Percentiles rank a stretch among this genome's conserved stretches.
Evolutionary conservation across 164 flowering plant genomes (phyloP).

Genomic region (Cinnamomum chago): DNA sequence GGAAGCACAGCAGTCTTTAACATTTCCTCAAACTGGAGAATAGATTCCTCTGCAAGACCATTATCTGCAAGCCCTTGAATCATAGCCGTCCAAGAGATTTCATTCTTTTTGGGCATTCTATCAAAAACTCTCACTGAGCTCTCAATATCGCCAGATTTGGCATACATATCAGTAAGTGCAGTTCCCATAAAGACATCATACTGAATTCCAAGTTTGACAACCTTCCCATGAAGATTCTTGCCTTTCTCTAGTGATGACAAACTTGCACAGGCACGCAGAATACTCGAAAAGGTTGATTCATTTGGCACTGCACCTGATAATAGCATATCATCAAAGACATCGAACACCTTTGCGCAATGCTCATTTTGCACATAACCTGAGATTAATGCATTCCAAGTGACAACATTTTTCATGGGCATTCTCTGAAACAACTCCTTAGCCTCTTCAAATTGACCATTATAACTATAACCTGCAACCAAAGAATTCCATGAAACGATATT

Average conservation of each 20-base stretch:
- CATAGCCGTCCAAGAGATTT: constrained; percentile 60
- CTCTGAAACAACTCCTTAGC: constrained; percentile 43
- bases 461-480: constrained; percentile 49
- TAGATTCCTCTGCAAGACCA: constrained; percentile 45
- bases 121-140: constrained; percentile 38
- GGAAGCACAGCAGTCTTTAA: constrained; percentile 27
- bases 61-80: constrained; percentile 67
- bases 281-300: constrained; percentile 44
- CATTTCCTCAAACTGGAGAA: constrained; percentile 49
- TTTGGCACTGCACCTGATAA: constrained; percentile 45
- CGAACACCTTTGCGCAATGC: constrained; percentile 40
- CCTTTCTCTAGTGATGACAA: constrained; percentile 51
- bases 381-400: constrained; percentile 54
- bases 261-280: constrained; percentile 54
- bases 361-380: constrained; percentile 39
- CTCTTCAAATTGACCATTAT: constrained; percentile 44
- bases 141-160: constrained; percentile 56
- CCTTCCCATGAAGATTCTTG: constrained; percentile 41
- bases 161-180: constrained; percentile 64
- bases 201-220: constrained; percentile 43
- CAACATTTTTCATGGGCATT: constrained; percentile 34
- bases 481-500: constrained; percentile 59
- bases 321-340: constrained; percentile 42
- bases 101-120: constrained; percentile 43
- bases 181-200: constrained; percentile 50